Evolutionary conservation across 2,329 filamentous ascomycete species (phyloP).

Genomic region (Aspergillus fischeri): DNA sequence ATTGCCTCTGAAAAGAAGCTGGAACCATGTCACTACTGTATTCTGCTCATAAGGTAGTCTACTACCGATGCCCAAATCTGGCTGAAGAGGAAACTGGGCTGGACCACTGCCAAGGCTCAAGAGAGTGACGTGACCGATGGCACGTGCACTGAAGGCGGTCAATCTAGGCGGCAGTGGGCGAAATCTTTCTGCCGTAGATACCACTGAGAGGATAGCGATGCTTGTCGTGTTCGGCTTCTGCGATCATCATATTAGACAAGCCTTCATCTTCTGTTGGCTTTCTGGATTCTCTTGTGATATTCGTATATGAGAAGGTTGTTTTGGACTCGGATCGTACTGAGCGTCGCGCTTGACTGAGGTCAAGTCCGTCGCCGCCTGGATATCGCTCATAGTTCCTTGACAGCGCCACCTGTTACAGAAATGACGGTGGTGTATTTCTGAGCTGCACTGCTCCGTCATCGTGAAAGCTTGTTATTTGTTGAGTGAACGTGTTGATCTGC

Average conservation of each 20-base stretch:
- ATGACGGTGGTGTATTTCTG: not conserved
- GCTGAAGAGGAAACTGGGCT: not conserved
- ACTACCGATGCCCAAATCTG: not conserved
- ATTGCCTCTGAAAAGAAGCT: not conserved
- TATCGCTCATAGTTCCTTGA: not conserved
- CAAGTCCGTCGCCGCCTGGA: not conserved
- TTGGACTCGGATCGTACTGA: not conserved
- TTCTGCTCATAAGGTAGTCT: too few relatives aligned
- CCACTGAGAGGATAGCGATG: not conserved
- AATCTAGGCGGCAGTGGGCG: not conserved
- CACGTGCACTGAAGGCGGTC: not conserved
- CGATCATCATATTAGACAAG: not conserved
- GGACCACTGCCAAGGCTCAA: not conserved
- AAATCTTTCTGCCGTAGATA: not conserved
- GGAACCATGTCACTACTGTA: not conserved
- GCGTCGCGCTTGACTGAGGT: not conserved
- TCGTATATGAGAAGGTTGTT: not conserved
- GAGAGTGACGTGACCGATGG: not conserved
- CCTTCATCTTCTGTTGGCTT: not conserved
- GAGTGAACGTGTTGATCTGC: not conserved
- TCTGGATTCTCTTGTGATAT: not conserved
- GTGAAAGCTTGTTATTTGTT: not conserved
- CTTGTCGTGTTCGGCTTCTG: not conserved
- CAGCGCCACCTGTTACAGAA: not conserved
- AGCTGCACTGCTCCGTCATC: not conserved